phyloP scores from a whole-genome alignment of 306 rosid species.

The Fragaria nilgerrensis region DNA sequence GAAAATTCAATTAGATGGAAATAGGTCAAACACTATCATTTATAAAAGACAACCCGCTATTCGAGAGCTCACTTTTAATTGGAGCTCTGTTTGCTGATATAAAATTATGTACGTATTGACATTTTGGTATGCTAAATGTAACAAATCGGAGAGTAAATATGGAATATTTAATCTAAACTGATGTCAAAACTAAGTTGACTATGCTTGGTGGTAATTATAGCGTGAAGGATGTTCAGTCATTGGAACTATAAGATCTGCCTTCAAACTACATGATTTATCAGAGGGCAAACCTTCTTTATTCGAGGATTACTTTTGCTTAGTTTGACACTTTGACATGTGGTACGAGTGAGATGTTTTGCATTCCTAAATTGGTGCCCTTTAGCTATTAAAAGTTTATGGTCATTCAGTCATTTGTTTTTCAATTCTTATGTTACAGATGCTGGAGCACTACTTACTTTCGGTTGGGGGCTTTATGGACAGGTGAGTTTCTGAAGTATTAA shows the following conservation, averaged over 20 bases:
- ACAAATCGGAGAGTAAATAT: neutral
- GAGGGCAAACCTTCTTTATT: neutral
- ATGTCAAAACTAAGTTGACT: neutral
- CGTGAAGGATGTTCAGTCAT: neutral
- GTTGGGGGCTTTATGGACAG: constrained; percentile 99
- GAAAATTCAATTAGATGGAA: neutral
- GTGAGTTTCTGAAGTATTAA: constrained; percentile 42
- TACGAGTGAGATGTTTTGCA: constrained; percentile 1
- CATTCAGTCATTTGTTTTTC: constrained; percentile 6
- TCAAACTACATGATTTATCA: neutral
- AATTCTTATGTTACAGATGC: constrained; percentile 54
- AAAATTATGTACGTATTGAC: neutral
- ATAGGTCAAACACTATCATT: neutral
- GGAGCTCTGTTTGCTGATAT: neutral
- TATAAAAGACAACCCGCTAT: neutral
- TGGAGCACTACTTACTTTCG: constrained; percentile 85
- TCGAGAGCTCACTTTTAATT: neutral
- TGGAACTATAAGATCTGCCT: neutral
- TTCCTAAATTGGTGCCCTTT: neutral
- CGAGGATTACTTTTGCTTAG: constrained; percentile 1
- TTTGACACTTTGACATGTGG: neutral
- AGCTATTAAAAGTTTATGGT: constrained; percentile 2
- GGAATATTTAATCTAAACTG: neutral
- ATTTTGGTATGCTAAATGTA: neutral
- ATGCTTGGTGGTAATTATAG: constrained; percentile 1